Percentiles rank a stretch among this genome's conserved stretches.
Conservation (phyloP, 2,329 filamentous ascomycete genomes). For the Neopestalotiopsis clavispora region DNA sequence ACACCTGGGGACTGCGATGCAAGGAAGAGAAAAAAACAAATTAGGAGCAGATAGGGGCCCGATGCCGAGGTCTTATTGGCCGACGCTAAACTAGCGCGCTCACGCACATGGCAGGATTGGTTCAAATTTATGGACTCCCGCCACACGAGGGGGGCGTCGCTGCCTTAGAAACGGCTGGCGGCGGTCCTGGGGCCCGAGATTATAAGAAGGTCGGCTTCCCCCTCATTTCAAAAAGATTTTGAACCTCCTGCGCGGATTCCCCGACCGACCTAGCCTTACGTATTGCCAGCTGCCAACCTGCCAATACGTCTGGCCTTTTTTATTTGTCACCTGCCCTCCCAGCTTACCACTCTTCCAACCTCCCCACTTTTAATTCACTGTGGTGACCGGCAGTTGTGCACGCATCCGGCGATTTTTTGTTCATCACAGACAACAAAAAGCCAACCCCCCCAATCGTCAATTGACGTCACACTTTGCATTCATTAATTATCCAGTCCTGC, state of each 20-base stretch:
- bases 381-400: slow-evolving; percentile 12
- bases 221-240: slow-evolving; percentile 54
- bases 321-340: slow-evolving; percentile 11
- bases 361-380: slow-evolving; percentile 11
- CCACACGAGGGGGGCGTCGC: slow-evolving; percentile 37
- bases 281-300: slow-evolving; percentile 31
- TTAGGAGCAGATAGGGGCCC: slow-evolving; percentile 34
- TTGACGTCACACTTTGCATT: slow-evolving; percentile 23
- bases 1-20: slow-evolving; percentile 29
- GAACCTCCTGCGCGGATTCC: slow-evolving; percentile 58
- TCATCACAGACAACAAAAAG: slow-evolving; percentile 19
- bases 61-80: slow-evolving; percentile 31
- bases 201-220: slow-evolving; percentile 61
- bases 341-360: slow-evolving; percentile 5
- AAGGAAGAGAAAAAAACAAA: slow-evolving; percentile 29
- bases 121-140: slow-evolving; percentile 32
- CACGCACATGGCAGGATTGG: slow-evolving; percentile 35
- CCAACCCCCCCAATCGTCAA: slow-evolving; percentile 20
- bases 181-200: slow-evolving; percentile 43
- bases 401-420: slow-evolving; percentile 5
- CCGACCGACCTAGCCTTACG: slow-evolving; percentile 54
- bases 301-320: slow-evolving; percentile 30
- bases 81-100: slow-evolving; percentile 23
- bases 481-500: slow-evolving; percentile 10
- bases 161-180: slow-evolving; percentile 32